Evolutionary conservation across 2,329 filamentous ascomycete genomes (phyloP), one percentile per base, ranked within the genome.

Genomic region (Ophiocordyceps sinensis): DNA sequence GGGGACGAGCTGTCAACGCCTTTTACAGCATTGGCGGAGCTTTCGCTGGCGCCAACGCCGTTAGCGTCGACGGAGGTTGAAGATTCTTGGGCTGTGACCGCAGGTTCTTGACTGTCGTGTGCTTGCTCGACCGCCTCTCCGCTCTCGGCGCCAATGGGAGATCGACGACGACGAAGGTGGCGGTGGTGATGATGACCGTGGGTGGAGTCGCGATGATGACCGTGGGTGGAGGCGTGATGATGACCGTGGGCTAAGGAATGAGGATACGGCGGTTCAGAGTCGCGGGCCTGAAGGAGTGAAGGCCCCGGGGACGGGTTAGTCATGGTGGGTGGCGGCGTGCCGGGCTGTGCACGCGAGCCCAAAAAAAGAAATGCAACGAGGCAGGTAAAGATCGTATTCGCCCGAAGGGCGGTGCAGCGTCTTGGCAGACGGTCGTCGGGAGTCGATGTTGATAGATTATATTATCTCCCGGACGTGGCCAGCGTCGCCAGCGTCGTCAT

Each of bases 201-300:
- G 17, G 41, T 10, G n/a, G 34, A 30, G 31, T 44, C 44, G n/a
- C n/a, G n/a, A n/a, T n/a, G 40, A 23, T 48, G 47, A 42, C 38
- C 39, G 41, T 46, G 44, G 39, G 26, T 37, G 26, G 38, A 23
- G 17, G 45, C 48, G 37, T 39, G 48, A 41, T 52, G 35, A 11
- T 26, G 47, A 37, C 40, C 43, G 17, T 44, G 47, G 36, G 45
- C 41, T n/a, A 46, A 40, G n/a, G 48, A 43, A 35, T 42, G 45
- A 17, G 44, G 43, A 37, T 43, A 47, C 28, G 42, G 48, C 28
- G 42, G 42, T 39, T 46, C 48, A 36, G 50, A 51, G 43, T 53
- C 49, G 36, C 48, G 50, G 53, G 55, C 51, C 56, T 61, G 58
- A 59, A 55, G 49, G 58, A 60, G 57, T 58, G 57, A 61, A 61